Base-by-base conservation (phyloP, 208 protist species). In the Trypanosoma caninum region DNA sequence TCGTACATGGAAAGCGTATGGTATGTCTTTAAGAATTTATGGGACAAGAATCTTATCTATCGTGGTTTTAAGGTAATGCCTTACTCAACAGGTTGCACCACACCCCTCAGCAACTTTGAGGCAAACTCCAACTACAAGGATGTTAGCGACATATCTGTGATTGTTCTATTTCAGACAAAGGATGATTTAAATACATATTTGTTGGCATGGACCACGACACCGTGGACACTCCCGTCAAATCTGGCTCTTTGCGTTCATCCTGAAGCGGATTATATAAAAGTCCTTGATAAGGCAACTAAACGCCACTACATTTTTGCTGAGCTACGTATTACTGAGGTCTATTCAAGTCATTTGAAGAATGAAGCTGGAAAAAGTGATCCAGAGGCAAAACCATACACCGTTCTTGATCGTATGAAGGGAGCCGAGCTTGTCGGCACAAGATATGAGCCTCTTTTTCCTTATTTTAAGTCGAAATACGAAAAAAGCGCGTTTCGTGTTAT, bases 181-280 rank as follows among this genome's bases (percentile, higher is more conserved):
- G 77, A 82, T 16, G 93, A 98, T 54, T 71, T 69, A 50, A 74
- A 96, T 85, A 57, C 82, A 53, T 72, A 65, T 58, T 69, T 99
- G n/a, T 45, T 99, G 0, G 99, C 98, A 10, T 99, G 99, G 99
- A 99, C 99, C 0, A 99, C 99, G 6, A 99, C 99, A 25, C 99
- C 99, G 27, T 99, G 99, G 99, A 99, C 99, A 9, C 85, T 99
- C 13, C 98, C 98, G 10, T 98, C 87, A 58, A 99, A 99, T 82
- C 74, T 99, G 6, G 98, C 93, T 10, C 89, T 99, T 22, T 99
- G 97, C 76, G 99, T 99, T 13, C 88, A 99, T 79, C 84, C 91
- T 10, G 84, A 96, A n/a, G 50, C 99, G n/a, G 91, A 97, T 11
- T 99, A 99, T 78, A 92, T 99, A 52, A 93, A 96, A 65, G 69